These are phyloP conservation scores for Peribolospora kevripleyi DNA, from an alignment of 768 basidiomycete genomes.

Conservation along the genomic window DNA sequence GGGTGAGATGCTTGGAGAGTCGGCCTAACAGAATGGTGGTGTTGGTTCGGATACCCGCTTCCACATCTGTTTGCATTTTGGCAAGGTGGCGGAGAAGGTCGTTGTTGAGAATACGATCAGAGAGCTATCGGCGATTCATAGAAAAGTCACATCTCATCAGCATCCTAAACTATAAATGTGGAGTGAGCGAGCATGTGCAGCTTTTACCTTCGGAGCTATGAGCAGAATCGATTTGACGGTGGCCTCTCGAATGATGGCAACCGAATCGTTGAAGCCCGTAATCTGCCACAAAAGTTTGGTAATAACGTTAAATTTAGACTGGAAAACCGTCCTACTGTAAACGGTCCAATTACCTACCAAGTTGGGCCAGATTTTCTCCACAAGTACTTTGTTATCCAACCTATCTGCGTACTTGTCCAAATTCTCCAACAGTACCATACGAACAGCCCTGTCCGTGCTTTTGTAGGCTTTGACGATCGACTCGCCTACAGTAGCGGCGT, in stretches of 20 bases:
- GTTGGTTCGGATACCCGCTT: constrained; percentile 88
- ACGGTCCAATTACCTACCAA: constrained; percentile 31
- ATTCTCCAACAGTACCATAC: constrained; percentile 80
- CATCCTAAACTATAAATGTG: background rate
- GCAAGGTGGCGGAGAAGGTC: constrained; percentile 81
- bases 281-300: constrained; percentile 29
- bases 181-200: background rate
- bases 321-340: too few relatives aligned
- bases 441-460: constrained; percentile 72
- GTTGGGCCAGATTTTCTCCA: constrained; percentile 78
- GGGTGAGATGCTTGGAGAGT: constrained; percentile 56
- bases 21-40: constrained; percentile 89
- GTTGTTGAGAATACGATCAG: constrained; percentile 79
- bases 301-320: background rate
- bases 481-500: constrained; percentile 38
- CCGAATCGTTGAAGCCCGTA: constrained; percentile 86
- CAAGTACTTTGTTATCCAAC: constrained; percentile 59
- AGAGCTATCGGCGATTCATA: constrained; percentile 30
- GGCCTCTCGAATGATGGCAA: constrained; percentile 78
- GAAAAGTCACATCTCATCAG: background rate
- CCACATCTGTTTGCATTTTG: constrained; percentile 72
- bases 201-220: constrained; percentile 51
- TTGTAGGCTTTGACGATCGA: constrained; percentile 65
- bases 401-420: constrained; percentile 63
- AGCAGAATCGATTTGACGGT: constrained; percentile 70